Conservation (phyloP, 768 basidiomycete species). For the Phlebiopsis gigantea region DNA sequence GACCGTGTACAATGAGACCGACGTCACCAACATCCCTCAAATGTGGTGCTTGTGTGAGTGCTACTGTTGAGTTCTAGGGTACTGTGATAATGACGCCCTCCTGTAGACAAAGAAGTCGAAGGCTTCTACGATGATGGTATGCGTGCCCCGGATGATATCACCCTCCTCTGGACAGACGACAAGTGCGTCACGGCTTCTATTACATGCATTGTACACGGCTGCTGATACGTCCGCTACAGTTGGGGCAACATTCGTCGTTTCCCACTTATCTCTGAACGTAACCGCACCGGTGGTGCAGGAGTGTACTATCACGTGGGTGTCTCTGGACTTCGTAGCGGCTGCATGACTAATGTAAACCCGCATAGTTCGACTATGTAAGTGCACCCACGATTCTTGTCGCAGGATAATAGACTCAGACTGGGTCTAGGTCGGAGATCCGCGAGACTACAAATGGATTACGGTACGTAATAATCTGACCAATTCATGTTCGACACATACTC, state of each 20-base stretch:
- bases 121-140: slow-evolving; percentile 62
- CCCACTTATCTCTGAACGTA: slow-evolving; percentile 46
- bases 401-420: slow-evolving; percentile 26
- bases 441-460: slow-evolving; percentile 71
- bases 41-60: slow-evolving; percentile 54
- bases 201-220: background rate
- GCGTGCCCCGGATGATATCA: slow-evolving; percentile 59
- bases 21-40: slow-evolving; percentile 52
- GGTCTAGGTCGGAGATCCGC: slow-evolving; percentile 42
- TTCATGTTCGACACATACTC: background rate
- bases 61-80: background rate
- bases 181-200: slow-evolving; percentile 35
- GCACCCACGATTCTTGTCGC: slow-evolving; percentile 16
- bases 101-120: slow-evolving; percentile 52
- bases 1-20: slow-evolving; percentile 41
- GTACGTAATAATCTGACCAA: slow-evolving; percentile 26
- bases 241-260: slow-evolving; percentile 70
- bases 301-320: slow-evolving; percentile 43
- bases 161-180: slow-evolving; percentile 67
- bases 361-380: slow-evolving; percentile 40
- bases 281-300: slow-evolving; percentile 62
- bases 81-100: background rate
- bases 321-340: background rate
- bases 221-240: slow-evolving; percentile 25
- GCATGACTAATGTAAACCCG: background rate